Evolutionary conservation across 1,284 basidiomycete genomes (phyloP).

Genomic region (Wallemia ichthyophaga): DNA sequence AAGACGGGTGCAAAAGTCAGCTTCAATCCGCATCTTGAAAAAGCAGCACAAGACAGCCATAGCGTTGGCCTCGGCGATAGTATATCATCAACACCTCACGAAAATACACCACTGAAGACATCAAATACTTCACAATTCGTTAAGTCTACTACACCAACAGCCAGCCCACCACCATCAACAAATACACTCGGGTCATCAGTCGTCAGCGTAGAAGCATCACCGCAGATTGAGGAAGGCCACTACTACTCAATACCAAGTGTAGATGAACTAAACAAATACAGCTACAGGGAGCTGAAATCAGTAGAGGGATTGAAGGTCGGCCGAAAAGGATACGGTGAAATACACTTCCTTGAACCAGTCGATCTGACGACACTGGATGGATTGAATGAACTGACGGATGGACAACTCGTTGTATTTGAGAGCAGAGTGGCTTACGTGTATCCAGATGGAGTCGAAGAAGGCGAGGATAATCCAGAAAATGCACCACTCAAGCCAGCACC

Average conservation of each 20-base stretch:
- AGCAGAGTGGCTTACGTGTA: constrained; percentile 81
- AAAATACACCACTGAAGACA: not conserved
- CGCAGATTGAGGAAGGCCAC: constrained; percentile 41
- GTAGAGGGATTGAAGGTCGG: constrained; percentile 48
- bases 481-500: constrained; percentile 28
- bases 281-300: constrained; percentile 40
- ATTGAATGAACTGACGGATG: constrained; percentile 41
- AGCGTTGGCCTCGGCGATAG: not conserved
- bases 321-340: constrained; percentile 63
- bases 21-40: not conserved
- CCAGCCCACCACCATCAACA: not conserved
- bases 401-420: constrained; percentile 64
- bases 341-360: constrained; percentile 68
- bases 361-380: constrained; percentile 63
- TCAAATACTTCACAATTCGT: not conserved
- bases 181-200: constrained; percentile 5
- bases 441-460: constrained; percentile 26
- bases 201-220: constrained; percentile 12
- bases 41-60: not conserved
- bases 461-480: constrained; percentile 32
- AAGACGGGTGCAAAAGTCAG: not conserved
- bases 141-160: not conserved
- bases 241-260: constrained; percentile 64
- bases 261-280: constrained; percentile 31
- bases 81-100: not conserved